Percentiles rank a stretch among this genome's conserved stretches.
These are phyloP conservation scores for Elaeis guineensis DNA, from an alignment of 176 grass and related monocot species.

Conservation along the genomic window DNA sequence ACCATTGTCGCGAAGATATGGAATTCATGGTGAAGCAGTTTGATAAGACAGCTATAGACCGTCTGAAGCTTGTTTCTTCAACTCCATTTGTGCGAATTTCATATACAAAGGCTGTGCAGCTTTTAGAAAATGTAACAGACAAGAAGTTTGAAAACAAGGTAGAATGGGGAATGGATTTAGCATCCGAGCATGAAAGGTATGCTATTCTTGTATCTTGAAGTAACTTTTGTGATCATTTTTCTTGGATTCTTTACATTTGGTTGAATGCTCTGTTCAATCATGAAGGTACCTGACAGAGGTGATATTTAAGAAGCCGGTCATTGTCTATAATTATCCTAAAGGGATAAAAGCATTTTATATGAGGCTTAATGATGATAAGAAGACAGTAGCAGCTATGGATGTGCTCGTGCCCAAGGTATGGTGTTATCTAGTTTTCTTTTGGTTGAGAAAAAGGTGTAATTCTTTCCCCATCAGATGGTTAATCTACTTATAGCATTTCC, in stretches of 20 bases:
- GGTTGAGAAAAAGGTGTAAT: too few relatives aligned
- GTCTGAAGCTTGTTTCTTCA: slow-evolving; percentile 71
- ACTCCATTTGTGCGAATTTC: slow-evolving; percentile 66
- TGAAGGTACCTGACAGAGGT: slow-evolving; percentile 89
- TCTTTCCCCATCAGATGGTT: too few relatives aligned
- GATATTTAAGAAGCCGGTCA: slow-evolving; percentile 96
- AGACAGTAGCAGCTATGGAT: slow-evolving; percentile 97
- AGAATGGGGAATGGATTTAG: slow-evolving; percentile 97
- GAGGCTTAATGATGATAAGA: slow-evolving; percentile 81
- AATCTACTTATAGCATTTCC: too few relatives aligned
- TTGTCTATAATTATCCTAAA: slow-evolving; percentile 98
- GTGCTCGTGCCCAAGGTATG: slow-evolving; percentile 97
- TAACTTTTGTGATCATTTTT: background rate
- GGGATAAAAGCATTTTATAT: slow-evolving; percentile 97
- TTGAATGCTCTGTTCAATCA: slow-evolving; percentile 9
- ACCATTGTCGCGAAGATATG: slow-evolving; percentile 77
- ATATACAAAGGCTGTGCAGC: slow-evolving; percentile 72
- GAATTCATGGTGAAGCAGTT: slow-evolving; percentile 88
- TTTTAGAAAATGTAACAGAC: slow-evolving; percentile 56
- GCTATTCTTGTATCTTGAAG: background rate
- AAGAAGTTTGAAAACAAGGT: slow-evolving; percentile 86
- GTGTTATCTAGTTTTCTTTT: background rate
- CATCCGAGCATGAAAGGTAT: slow-evolving; percentile 95
- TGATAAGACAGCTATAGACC: slow-evolving; percentile 71
- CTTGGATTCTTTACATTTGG: background rate